phyloP scores from a whole-genome alignment of 2,329 filamentous ascomycete genomes.

The Knufia fluminis region DNA sequence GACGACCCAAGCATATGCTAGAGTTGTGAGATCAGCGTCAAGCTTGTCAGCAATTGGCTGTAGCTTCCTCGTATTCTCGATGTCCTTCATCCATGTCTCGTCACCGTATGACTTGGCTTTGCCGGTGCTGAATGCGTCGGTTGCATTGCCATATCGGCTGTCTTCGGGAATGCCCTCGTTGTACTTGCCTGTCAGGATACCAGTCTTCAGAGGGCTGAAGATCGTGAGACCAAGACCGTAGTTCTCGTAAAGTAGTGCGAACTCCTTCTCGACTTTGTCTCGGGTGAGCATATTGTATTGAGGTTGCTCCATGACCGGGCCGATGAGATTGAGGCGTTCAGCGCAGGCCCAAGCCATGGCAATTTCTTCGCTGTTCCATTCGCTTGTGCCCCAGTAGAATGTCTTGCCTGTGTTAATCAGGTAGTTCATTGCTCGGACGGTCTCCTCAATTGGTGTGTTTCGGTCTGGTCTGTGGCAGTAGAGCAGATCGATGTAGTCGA shows the following conservation, averaged over 20 bases:
- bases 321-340: slow-evolving; percentile 51
- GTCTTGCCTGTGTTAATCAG: slow-evolving; percentile 59
- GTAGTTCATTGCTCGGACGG: slow-evolving; percentile 62
- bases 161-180: slow-evolving; percentile 52
- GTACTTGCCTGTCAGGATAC: slow-evolving; percentile 60
- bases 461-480: slow-evolving; percentile 64
- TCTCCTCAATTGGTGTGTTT: slow-evolving; percentile 61
- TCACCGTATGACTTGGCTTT: slow-evolving; percentile 35
- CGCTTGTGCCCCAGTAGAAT: slow-evolving; percentile 63
- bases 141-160: slow-evolving; percentile 49
- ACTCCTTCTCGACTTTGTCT: slow-evolving; percentile 55
- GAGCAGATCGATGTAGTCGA: slow-evolving; percentile 61
- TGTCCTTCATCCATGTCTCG: slow-evolving; percentile 34
- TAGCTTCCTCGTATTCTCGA: slow-evolving; percentile 50
- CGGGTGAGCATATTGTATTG: slow-evolving; percentile 57
- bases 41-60: slow-evolving; percentile 55
- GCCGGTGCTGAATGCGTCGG: slow-evolving; percentile 47
- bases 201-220: slow-evolving; percentile 53
- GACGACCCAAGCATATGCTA: slow-evolving; percentile 51
- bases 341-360: slow-evolving; percentile 54
- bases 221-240: slow-evolving; percentile 54
- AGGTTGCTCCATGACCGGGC: slow-evolving; percentile 57
- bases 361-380: slow-evolving; percentile 61
- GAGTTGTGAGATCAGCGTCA: slow-evolving; percentile 49
- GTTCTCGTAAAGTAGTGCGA: slow-evolving; percentile 50